Base-by-base conservation (phyloP, 768 basidiomycete genomes). In the Exsudoporus frostii region DNA sequence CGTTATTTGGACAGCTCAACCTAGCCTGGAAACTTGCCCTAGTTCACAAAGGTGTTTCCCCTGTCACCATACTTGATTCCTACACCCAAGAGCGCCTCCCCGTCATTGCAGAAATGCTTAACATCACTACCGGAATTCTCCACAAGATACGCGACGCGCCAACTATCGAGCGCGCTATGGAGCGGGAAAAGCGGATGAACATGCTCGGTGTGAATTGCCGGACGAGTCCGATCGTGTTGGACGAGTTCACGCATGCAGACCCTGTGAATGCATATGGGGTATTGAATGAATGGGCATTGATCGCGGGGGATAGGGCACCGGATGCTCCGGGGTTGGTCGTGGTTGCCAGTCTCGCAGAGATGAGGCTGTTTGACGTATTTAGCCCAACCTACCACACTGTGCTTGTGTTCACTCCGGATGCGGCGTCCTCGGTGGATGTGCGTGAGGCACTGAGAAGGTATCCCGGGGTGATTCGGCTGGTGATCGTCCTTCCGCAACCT, bases 81-180 rank as follows among this genome's bases (percentile, higher is more conserved):
- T 80, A 79, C 50, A 65, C 61, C n/a, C 44, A 65, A 14, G 79
- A 80, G 56, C 76, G 79, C 15, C 55, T 79, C 32, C 77, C 73
- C 1, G 73, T 80, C 30, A 74, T 79, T 45, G 71, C 71, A 1
- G 70, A 74, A 48, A 78, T 78, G 75, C 71, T 81, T 20, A 51
- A 73, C 44, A 54, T 68, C 27, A 74, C 76, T 24, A 73, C 73
- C n/a, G 51, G 45, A 4, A 52, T 73, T 5, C 49, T 65, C 1
- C 5, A 54, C 24, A 38, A 30, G 1, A 30, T 54, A 7, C 47
- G 20, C 5, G 17, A 37, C 4, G n/a, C 33, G 4, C 4, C 29
- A 8, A 41, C 45, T 15, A 14, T 44, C 5, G 33, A 55, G 20
- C 6, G 4, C 0, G 25, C 45, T 3, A 20, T 57, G 40, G 3